A percentile compares a stretch with the other conserved stretches of the same genome.
Evolutionary conservation across 441 rosid species (phyloP).

Genomic region (Adansonia madagascariensis): DNA sequence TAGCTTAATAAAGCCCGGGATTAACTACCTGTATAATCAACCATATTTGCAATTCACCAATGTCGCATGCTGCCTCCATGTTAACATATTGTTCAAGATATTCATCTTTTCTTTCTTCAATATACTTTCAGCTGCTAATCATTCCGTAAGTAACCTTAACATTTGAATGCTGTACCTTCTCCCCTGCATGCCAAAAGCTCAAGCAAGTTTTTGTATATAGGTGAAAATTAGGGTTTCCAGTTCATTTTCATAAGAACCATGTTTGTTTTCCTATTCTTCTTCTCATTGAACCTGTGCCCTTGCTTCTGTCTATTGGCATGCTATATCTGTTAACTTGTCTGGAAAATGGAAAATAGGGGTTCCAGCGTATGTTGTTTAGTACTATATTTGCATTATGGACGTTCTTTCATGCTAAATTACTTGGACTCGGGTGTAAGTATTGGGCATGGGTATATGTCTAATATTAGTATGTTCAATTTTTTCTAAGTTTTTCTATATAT

Average conservation of each 20-base stretch:
- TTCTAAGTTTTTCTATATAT: too few species aligned
- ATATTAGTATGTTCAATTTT: too few species aligned
- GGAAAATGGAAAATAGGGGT: slow-evolving; percentile 3
- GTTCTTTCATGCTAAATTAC: not conserved
- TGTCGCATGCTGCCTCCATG: not conserved
- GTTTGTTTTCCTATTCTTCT: not conserved
- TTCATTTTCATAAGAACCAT: slow-evolving; percentile 3
- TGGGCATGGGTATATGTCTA: too few species aligned
- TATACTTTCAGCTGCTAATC: slow-evolving; percentile 3
- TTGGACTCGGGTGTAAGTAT: too few species aligned
- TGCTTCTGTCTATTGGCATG: not conserved
- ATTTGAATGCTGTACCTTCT: not conserved
- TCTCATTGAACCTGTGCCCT: not conserved
- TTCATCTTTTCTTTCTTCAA: slow-evolving; percentile 1
- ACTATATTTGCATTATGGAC: not conserved
- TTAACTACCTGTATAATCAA: not conserved
- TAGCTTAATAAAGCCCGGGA: not conserved
- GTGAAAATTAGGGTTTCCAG: not conserved
- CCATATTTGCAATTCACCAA: not conserved
- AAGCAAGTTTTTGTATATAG: not conserved
- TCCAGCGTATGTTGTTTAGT: not conserved
- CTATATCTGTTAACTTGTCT: not conserved
- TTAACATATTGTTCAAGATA: not conserved
- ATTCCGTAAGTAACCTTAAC: not conserved
- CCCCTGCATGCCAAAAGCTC: not conserved